These are phyloP conservation scores for Erythrophleum fordii DNA, from an alignment of 306 rosid genomes.

Conservation along the genomic window DNA sequence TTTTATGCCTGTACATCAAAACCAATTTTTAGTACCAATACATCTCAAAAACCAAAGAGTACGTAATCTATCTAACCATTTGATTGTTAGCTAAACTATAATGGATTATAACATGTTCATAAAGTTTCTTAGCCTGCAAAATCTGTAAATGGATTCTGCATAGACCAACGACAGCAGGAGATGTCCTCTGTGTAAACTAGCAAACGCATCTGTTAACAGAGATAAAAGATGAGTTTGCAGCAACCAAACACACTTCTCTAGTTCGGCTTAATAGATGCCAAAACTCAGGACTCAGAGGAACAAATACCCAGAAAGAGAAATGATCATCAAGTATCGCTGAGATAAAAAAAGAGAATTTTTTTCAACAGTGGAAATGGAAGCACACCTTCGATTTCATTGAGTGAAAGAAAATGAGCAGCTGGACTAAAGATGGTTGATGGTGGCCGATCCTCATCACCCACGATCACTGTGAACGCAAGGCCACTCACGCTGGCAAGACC, in stretches of 20 bases:
- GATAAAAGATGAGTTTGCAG: conserved; percentile 1
- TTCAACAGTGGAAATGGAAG: no score
- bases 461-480: no score
- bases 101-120: neutral
- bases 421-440: no score
- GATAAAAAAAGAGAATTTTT: conserved; percentile 22
- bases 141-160: neutral
- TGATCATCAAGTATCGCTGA: conserved; percentile 36
- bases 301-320: conserved; percentile 40
- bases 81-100: neutral
- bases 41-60: neutral
- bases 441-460: no score
- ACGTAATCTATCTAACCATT: no score
- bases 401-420: no score
- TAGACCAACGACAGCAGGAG: neutral
- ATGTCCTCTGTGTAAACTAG: neutral
- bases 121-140: conserved; percentile 17
- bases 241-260: neutral
- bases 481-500: no score
- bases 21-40: neutral
- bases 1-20: neutral
- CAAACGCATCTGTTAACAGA: conserved; percentile 11
- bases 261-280: conserved; percentile 32
- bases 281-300: conserved; percentile 27
- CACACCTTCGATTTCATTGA: no score